Percentiles rank a stretch among this genome's conserved stretches.
phyloP scores from a whole-genome alignment of 305 asterid species.

The Salvia sclarea region DNA sequence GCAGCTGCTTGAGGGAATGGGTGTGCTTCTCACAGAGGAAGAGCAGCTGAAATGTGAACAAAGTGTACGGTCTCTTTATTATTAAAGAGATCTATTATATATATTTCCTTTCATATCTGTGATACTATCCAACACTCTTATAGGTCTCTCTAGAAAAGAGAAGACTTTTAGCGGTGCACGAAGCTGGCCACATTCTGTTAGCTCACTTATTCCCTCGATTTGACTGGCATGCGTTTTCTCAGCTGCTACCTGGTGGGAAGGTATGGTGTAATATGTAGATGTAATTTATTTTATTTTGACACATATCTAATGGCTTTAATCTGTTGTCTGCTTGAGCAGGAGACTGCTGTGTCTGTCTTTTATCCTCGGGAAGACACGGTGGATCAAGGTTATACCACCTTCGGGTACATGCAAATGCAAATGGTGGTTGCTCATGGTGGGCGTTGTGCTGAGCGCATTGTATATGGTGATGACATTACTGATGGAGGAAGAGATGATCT shows the following conservation, averaged over 20 bases:
- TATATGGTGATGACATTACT: slow-evolving; percentile 89
- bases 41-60: slow-evolving; percentile 94
- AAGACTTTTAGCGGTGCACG: slow-evolving; percentile 90
- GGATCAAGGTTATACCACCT: slow-evolving; percentile 87
- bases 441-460: slow-evolving; percentile 92
- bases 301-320: slow-evolving; percentile 23
- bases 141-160: slow-evolving; percentile 84
- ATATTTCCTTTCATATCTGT: slow-evolving; percentile 16
- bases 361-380: slow-evolving; percentile 96
- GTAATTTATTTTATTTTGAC: slow-evolving; percentile 10
- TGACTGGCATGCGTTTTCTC: slow-evolving; percentile 99
- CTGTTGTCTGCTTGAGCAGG: slow-evolving; percentile 57
- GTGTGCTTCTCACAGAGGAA: slow-evolving; percentile 98
- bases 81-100: slow-evolving; percentile 23
- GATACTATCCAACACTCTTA: slow-evolving; percentile 21
- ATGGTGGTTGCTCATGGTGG: slow-evolving; percentile 99
- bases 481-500: slow-evolving; percentile 96
- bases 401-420: slow-evolving; percentile 99
- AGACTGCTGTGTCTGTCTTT: slow-evolving; percentile 95
- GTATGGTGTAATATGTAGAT: slow-evolving; percentile 39
- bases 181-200: slow-evolving; percentile 97
- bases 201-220: slow-evolving; percentile 94
- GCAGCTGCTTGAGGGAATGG: slow-evolving; percentile 99
- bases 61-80: slow-evolving; percentile 56
- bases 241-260: slow-evolving; percentile 99